phyloP scores from a whole-genome alignment of 306 rosid species.

The Cucurbita pepo region DNA sequence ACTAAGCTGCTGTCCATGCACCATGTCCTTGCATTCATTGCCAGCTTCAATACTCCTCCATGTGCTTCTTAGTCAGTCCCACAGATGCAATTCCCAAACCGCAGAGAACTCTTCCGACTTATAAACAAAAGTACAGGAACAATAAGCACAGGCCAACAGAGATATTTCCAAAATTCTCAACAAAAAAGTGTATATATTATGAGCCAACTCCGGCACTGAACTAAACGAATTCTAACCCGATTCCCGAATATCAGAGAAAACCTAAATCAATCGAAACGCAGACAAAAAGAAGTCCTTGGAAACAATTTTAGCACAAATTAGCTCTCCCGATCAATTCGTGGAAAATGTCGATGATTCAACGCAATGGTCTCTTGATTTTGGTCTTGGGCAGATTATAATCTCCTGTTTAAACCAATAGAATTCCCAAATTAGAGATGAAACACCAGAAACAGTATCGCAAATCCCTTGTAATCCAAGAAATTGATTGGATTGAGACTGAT shows the following conservation, averaged over 20 bases:
- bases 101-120: constrained; percentile 12
- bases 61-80: constrained; percentile 31
- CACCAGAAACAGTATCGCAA: constrained; percentile 2
- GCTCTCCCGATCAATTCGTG: constrained; percentile 22
- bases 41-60: constrained; percentile 59
- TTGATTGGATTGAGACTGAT: constrained; percentile 18
- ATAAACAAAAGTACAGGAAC: neutral
- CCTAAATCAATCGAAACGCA: neutral
- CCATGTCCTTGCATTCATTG: constrained; percentile 89
- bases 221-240: neutral
- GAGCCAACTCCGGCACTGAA: constrained; percentile 5
- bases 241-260: neutral
- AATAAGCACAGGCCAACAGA: constrained; percentile 3
- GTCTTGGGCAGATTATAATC: constrained; percentile 20
- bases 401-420: constrained; percentile 14
- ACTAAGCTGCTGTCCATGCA: constrained; percentile 95
- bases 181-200: neutral
- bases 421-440: neutral
- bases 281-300: neutral
- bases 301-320: constrained; percentile 21
- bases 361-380: constrained; percentile 22
- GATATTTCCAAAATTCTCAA: neutral
- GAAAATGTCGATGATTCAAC: constrained; percentile 29
- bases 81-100: constrained; percentile 16
- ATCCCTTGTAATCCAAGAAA: constrained; percentile 12